Conservation (phyloP, 805 yeast species). For the Tetrapisispora fleetii region DNA sequence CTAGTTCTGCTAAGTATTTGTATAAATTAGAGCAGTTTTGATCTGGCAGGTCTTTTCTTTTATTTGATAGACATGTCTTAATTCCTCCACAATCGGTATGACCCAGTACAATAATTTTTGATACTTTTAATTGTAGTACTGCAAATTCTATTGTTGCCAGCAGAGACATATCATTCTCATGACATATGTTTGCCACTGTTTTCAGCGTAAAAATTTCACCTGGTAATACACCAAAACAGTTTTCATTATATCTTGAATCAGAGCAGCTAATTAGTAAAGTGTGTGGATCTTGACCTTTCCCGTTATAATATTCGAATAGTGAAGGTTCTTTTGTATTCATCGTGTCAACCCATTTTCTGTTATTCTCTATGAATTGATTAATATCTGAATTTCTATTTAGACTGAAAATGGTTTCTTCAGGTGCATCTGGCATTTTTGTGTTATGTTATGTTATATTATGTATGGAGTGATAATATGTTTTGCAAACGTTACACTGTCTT, state of each 20-base stretch:
- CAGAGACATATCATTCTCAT: slow-evolving; percentile 56
- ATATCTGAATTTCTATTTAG: slow-evolving; percentile 24
- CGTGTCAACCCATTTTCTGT: slow-evolving; percentile 36
- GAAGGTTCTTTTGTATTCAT: slow-evolving; percentile 44
- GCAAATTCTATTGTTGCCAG: slow-evolving; percentile 82
- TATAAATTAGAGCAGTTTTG: slow-evolving; percentile 37
- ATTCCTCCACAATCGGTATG: slow-evolving; percentile 95
- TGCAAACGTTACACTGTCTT: too few species aligned
- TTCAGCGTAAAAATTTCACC: slow-evolving; percentile 88
- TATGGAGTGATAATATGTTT: neutral
- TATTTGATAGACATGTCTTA: slow-evolving; percentile 62
- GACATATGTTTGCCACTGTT: slow-evolving; percentile 74
- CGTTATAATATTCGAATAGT: slow-evolving; percentile 49
- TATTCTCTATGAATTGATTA: slow-evolving; percentile 32
- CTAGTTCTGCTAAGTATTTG: slow-evolving; percentile 48
- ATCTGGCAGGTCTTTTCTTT: slow-evolving; percentile 34
- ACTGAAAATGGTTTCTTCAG: slow-evolving; percentile 12
- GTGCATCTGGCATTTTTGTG: slow-evolving; percentile 1
- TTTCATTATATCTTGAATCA: slow-evolving; percentile 83
- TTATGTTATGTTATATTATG: neutral
- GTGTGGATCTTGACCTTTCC: slow-evolving; percentile 83
- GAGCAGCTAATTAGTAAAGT: slow-evolving; percentile 92
- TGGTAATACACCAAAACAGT: slow-evolving; percentile 64
- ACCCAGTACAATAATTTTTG: slow-evolving; percentile 78
- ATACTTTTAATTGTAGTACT: slow-evolving; percentile 70